Evolutionary conservation across 1,284 basidiomycete genomes (phyloP).

Genomic region (Fomitopsis schrenkii): DNA sequence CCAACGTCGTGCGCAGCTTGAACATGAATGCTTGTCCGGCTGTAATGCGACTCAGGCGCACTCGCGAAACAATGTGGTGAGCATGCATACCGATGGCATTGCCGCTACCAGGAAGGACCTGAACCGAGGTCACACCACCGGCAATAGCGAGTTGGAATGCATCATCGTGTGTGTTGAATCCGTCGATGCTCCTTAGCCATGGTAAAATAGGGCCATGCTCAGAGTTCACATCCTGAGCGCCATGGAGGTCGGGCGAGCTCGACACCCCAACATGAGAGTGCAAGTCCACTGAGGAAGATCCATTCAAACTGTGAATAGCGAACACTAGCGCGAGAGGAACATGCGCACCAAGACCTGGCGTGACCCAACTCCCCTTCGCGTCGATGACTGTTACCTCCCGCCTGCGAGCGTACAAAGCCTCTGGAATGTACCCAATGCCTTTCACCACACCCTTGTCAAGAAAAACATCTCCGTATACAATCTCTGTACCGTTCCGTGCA

Average conservation of each 20-base stretch:
- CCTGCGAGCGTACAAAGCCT: conserved; percentile 28
- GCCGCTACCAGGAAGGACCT: conserved; percentile 42
- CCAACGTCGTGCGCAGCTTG: conserved; percentile 44
- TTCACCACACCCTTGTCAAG: conserved; percentile 58
- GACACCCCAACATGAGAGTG: conserved; percentile 42
- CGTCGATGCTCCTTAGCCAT: conserved; percentile 41
- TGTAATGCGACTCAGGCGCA: conserved; percentile 2
- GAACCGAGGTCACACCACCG: conserved; percentile 41
- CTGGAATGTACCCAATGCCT: conserved; percentile 49
- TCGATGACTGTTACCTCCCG: conserved; percentile 47
- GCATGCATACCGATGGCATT: conserved; percentile 27
- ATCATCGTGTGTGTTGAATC: conserved; percentile 42
- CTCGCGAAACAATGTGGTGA: not conserved
- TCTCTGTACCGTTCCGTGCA: conserved; percentile 56
- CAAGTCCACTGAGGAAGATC: not conserved
- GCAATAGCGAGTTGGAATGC: conserved; percentile 33
- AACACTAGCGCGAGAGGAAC: not conserved
- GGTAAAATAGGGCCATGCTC: conserved; percentile 42
- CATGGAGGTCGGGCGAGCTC: conserved; percentile 44
- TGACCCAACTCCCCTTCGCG: conserved; percentile 62
- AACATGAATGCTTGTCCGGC: conserved; percentile 48
- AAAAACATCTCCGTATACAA: conserved; percentile 58
- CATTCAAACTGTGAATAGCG: not conserved
- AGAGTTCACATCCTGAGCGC: conserved; percentile 50
- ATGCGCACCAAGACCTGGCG: conserved; percentile 55